A percentile compares a stretch with the other conserved stretches of the same genome.
Conservation (phyloP, 2,329 filamentous ascomycete genomes). For the Fusarium sp. region DNA sequence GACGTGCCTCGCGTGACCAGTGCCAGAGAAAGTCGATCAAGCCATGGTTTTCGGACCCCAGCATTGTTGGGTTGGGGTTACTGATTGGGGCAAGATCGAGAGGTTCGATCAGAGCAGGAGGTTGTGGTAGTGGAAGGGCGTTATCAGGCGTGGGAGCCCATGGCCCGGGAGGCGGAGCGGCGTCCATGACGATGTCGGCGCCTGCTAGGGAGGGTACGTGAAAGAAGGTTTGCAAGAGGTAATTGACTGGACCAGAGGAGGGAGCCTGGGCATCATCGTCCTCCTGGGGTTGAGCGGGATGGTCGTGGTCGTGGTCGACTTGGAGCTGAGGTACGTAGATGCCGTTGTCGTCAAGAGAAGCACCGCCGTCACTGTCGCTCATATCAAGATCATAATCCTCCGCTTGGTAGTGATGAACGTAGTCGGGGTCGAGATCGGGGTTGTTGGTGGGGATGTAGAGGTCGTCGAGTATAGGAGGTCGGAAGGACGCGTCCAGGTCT, state of each 20-base stretch:
- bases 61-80: constrained; percentile 49
- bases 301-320: constrained; percentile 6
- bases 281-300: constrained; percentile 10
- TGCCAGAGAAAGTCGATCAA: constrained; percentile 61
- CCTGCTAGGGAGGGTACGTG: constrained; percentile 14
- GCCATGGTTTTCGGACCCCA: constrained; percentile 62
- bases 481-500: constrained; percentile 12
- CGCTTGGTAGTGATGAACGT: constrained; percentile 23
- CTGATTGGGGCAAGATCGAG: constrained; percentile 40
- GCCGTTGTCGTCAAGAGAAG: constrained; percentile 35
- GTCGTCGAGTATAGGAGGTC: constrained; percentile 14
- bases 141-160: constrained; percentile 12
- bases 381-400: constrained; percentile 47
- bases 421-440: constrained; percentile 14
- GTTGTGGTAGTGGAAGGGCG: neutral
- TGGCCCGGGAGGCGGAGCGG: constrained; percentile 23
- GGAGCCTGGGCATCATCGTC: constrained; percentile 24
- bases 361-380: constrained; percentile 50
- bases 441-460: constrained; percentile 8
- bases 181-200: constrained; percentile 29
- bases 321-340: constrained; percentile 11
- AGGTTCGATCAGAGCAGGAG: neutral
- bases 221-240: constrained; percentile 18
- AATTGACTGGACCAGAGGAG: constrained; percentile 19
- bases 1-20: constrained; percentile 55